Base-by-base conservation (phyloP, 208 protist species). In the Trichomonas gallinae region DNA sequence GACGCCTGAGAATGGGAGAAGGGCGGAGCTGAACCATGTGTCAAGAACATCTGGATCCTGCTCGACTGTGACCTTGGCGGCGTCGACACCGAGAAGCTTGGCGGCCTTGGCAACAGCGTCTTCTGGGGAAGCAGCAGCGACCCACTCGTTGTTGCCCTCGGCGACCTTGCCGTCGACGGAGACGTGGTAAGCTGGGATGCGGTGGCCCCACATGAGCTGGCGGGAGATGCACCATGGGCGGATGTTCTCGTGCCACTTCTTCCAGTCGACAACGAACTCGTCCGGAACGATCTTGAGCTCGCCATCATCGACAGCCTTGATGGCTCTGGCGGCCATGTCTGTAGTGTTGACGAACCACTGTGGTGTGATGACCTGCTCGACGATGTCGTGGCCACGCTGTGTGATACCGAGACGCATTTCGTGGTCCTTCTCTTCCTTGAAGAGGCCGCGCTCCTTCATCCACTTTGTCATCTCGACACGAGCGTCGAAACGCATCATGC, bases 41-140 rank as follows among this genome's bases (percentile, higher is more conserved):
- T 99, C 99, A 4, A 99, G 98, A 48, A 99, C 99, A 98, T 99
- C 99, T 34, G 98, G 98, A 97, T 99, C 99, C 97, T 99, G 98
- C 63, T 96, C 38, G 34, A 97, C 21, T 81, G 40, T 36, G 34
- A 97, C 42, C 17, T 58, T 23, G 15, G n/a, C 31, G 15, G n/a
- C 9, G 10, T 96, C 91, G 0, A 48, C 91, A 31, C 9, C 49
- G 49, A 98, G 72, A n/a, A 97, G 38, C 13, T 96, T 96, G 34
- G 42, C 23, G 11, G 96, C 44, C 11, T 96, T 46, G 10, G 89
- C 63, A 34, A 34, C 0, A 8, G 99, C 99, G 97, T 99, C 99
- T n/a, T 99, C 98, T 82, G 98, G 38, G 96, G 97, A 96, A 36
- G 26, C 9, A 6, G 88, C 96, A 45, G 96, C 88, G 34, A 97